Evolutionary conservation across 1,139 yeast genomes (phyloP).

Genomic region (Debaryomyces subglobosus): DNA sequence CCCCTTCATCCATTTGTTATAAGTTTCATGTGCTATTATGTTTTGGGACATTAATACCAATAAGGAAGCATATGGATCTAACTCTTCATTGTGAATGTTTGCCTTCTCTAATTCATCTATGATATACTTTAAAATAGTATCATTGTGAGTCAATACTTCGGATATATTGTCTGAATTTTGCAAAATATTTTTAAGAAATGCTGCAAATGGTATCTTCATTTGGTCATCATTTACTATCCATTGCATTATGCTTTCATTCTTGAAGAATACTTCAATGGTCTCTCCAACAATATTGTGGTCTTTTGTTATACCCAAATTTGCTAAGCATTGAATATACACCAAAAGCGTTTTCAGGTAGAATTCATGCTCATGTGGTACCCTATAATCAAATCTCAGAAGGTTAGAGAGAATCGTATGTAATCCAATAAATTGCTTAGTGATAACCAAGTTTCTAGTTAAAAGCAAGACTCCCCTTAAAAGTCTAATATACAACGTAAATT

Average conservation of each 20-base stretch:
- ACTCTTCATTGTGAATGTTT: background rate
- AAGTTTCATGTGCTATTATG: conserved; percentile 28
- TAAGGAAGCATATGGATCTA: conserved; percentile 8
- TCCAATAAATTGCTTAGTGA: conserved; percentile 11
- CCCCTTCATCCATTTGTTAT: conserved; percentile 21
- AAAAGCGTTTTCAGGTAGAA: conserved; percentile 18
- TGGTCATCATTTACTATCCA: conserved; percentile 10
- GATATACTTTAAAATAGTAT: conserved; percentile 12
- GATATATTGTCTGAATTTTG: conserved; percentile 8
- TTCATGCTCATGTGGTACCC: conserved; percentile 8
- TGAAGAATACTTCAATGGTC: conserved; percentile 6
- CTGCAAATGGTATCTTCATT: conserved; percentile 12
- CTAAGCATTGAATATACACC: conserved; percentile 25
- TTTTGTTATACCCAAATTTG: conserved; percentile 20
- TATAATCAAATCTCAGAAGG: conserved; percentile 13
- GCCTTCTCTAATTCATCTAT: conserved; percentile 7
- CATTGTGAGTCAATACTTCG: conserved; percentile 13
- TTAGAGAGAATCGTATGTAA: conserved; percentile 13
- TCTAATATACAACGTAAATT: conserved; percentile 15
- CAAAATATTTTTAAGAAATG: conserved; percentile 10
- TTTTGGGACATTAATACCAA: conserved; percentile 17
- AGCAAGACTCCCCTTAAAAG: conserved; percentile 25
- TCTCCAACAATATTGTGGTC: background rate
- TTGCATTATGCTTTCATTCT: conserved; percentile 1
- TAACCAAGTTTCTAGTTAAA: conserved; percentile 22